Base-by-base conservation (phyloP, 1,139 yeast genomes). In the Lodderomyces jiufengensis region DNA sequence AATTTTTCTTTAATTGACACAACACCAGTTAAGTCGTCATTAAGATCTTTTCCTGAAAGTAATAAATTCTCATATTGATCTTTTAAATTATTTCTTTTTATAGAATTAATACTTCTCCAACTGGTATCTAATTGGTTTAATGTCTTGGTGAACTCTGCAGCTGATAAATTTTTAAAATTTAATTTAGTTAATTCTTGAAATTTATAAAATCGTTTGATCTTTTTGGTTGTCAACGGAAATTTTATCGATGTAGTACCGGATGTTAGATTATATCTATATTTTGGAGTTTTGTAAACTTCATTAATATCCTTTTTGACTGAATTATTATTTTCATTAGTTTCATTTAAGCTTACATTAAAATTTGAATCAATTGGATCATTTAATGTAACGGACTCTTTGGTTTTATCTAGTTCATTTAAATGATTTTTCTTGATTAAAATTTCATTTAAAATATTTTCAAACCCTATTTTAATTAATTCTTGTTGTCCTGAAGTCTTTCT, bases 401-500 rank as follows among this genome's bases (percentile, higher is more conserved):
- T n/a, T n/a, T n/a, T n/a, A n/a, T n/a, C n/a, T n/a, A n/a, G n/a
- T n/a, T n/a, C n/a, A n/a, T n/a, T n/a, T n/a, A n/a, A n/a, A n/a
- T n/a, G n/a, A n/a, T 24, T 12, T 10, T 7, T 18, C 7, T 18
- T 18, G 7, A 10, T 26, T 5, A 32, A 20, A 16, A 32, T 32
- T 26, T 33, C 37, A 22, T 31, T 11, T 15, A 36, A 9, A 3
- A 36, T 36, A 21, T 26, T 29, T 27, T 32, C 33, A 15, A 36
- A 29, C 8, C 16, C 16, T 14, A 13, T 14, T 14, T 24, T 15
- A 14, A 36, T 21, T 4, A 11, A 13, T 4, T n/a, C 10, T 24
- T 31, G 33, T 10, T 31, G 29, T n/a, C 24, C 24, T 14, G 14
- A 15, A 12, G 38, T 20, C 20, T 36, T 36, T 13, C 32, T 18